These are phyloP conservation scores for Tricholoma bakamatsutake DNA, from an alignment of 768 basidiomycete genomes.

Conservation along the genomic window DNA sequence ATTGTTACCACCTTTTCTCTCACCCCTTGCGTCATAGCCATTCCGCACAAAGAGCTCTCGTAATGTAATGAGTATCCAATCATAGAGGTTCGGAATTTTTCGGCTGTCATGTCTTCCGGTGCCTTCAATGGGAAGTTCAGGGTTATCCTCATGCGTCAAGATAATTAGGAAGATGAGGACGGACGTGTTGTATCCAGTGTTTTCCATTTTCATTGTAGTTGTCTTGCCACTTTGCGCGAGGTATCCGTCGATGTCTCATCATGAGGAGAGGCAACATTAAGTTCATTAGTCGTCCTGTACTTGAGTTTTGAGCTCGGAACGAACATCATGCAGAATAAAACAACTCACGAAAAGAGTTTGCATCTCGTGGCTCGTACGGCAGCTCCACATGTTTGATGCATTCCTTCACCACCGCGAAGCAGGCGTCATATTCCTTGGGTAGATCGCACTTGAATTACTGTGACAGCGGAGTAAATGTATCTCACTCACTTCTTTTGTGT, in stretches of 20 bases:
- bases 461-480: constrained; percentile 5
- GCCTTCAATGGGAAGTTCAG: constrained; percentile 28
- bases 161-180: constrained; percentile 1
- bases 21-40: constrained; percentile 80
- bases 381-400: constrained; percentile 56
- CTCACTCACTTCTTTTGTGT: constrained; percentile 52
- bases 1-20: constrained; percentile 75
- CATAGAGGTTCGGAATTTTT: constrained; percentile 63
- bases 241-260: constrained; percentile 82
- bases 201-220: constrained; percentile 56
- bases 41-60: constrained; percentile 68
- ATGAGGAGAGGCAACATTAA: constrained; percentile 75
- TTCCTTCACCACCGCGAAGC: constrained; percentile 51
- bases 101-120: constrained; percentile 55
- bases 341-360: constrained; percentile 63
- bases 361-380: constrained; percentile 46
- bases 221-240: constrained; percentile 69
- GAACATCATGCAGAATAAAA: neutral
- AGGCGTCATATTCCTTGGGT: constrained; percentile 67
- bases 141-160: neutral
- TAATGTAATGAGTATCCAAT: constrained; percentile 75
- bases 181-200: constrained; percentile 78
- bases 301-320: neutral
- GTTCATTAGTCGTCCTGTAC: constrained; percentile 60
- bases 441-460: constrained; percentile 7